Evolutionary conservation across 2,329 filamentous ascomycete genomes (phyloP), one percentile per base, ranked within the genome.

Genomic region (Sclerotinia trifoliorum): DNA sequence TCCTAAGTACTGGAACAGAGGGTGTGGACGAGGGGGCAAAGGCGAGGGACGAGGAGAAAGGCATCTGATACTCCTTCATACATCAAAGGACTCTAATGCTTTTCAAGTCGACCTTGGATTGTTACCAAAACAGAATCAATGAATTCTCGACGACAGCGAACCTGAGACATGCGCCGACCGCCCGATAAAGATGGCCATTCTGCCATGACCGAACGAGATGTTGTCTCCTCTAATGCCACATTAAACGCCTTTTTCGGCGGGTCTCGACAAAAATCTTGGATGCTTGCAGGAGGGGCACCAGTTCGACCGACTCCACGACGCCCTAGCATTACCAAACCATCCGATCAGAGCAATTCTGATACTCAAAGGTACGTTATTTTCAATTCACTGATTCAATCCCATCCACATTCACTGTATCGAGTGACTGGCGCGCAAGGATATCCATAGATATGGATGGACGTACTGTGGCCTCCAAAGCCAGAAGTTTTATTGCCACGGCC

Each of bases 201-300:
- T 56, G 66, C 66, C 56, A 65, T 74, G 61, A 73, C 74, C 6
- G 75, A 76, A 29, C 71, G 71, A 46, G 75, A 78, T 57, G 72
- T 79, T 13, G 74, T 76, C 42, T 73, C 74, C 3, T 76, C 77
- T 15, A 79, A 79, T 73, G 74, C 72, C 26, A 78, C 77, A 6
- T 69, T 78, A 39, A 77, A 78, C 62, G 70, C 76, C 11, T 69
- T 79, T 49, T 75, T 79, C 62, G 76, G 77, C 68, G 74, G 75
- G 15, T 70, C 72, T 35, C 67, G 73, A 65, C 73, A 74, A 68
- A 78, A 76, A 67, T 72, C 77, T 65, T 79, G 78, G 78, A 79
- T 79, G 77, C 65, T 68, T 24, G 73, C 70, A 55, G 66, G 69
- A 65, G 71, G 70, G 63, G 62, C 70, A 69, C 67, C 74, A 56